Conservation (phyloP, 140 eudicot genomes). For the Oenanthe javanica region DNA sequence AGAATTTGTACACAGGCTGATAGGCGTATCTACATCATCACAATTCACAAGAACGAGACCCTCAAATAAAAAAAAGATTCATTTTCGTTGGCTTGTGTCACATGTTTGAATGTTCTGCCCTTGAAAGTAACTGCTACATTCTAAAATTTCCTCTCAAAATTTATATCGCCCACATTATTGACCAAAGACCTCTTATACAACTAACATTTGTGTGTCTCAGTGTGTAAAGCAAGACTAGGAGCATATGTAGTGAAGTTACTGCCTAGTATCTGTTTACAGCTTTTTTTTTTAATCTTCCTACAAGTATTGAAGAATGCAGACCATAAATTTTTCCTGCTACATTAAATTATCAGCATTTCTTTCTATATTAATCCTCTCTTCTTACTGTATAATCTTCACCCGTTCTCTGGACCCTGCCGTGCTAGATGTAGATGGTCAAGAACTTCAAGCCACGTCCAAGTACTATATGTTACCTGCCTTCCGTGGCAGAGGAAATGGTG, state of each 20-base stretch:
- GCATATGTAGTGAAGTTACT: neutral
- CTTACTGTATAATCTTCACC: conserved; percentile 12
- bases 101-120: neutral
- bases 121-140: neutral
- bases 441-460: conserved; percentile 27
- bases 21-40: no score
- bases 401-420: conserved; percentile 15
- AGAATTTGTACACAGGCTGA: no score
- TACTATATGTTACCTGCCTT: conserved; percentile 33
- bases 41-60: neutral
- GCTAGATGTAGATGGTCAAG: conserved; percentile 48
- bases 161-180: no score
- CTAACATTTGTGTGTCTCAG: no score
- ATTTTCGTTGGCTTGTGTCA: neutral
- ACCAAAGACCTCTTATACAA: no score
- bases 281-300: neutral
- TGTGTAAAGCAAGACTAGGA: no score
- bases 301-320: neutral
- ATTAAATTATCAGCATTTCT: no score
- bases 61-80: no score
- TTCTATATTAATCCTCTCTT: conserved; percentile 16
- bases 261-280: neutral
- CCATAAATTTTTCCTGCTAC: neutral
- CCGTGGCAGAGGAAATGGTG: conserved; percentile 25
- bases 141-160: no score